Evolutionary conservation across 768 basidiomycete species (phyloP), one percentile per base, ranked within the genome.

Genomic region (Lepiota venenata): DNA sequence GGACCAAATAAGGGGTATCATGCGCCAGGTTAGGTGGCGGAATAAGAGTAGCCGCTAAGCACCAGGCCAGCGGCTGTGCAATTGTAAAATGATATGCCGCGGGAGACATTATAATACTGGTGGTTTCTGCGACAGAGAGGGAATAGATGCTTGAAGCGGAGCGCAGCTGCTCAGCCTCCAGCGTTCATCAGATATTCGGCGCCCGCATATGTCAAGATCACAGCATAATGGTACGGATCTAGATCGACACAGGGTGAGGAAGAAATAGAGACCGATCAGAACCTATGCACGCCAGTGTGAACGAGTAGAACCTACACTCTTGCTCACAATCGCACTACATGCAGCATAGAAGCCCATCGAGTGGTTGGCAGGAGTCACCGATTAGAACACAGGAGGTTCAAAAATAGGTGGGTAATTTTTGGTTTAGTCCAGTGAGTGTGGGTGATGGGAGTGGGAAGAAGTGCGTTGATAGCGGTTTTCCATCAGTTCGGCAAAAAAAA

Each of bases 161-260:
- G 20, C 25, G n/a, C 20, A 7, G 25, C 10, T 25, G 20, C 22
- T 42, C 22, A 44, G 42, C 25, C 42, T 11, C 12, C 20, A 44
- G 42, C 18, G 3, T 20, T 12, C 20, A 11, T 22, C 25, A 18
- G 4, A 21, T 5, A 22, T 22, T 21, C 12, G 12, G 20, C 47
- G 47, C 47, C 47, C 36, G 21, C 47, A 16, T 39, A 16, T n/a
- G 10, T 29, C 29, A 16, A 20, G 20, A 18, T 53, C 45, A 53
- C 16, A 53, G 45, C 52, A 53, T 53, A 15, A 53, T 45, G n/a
- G 52, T 16, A 37, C 52, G 52, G 27, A 53, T 53, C 52, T 53
- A 36, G 29, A 51, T n/a, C 32, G 18, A 29, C 15, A 20, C 25
- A 45, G 22, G n/a, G 35, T 37, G 36, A 16, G 21, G 16, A 27